phyloP scores from a whole-genome alignment of 371 early-diverging fungal genomes.

The Apophysomyces sp. region DNA sequence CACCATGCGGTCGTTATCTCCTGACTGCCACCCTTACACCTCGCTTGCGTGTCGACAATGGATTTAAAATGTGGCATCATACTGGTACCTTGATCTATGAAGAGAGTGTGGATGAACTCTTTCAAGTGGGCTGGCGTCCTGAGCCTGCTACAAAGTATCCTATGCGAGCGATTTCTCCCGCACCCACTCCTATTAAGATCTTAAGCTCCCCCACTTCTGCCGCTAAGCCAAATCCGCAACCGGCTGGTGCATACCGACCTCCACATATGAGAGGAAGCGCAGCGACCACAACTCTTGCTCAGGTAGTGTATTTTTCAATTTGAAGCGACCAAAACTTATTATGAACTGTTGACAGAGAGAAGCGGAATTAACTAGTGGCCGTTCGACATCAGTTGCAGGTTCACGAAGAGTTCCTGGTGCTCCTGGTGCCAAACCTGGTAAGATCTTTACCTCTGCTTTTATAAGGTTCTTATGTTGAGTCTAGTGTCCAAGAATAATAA shows the following conservation, averaged over 20 bases:
- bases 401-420: constrained; percentile 39
- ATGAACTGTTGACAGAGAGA: constrained; percentile 19
- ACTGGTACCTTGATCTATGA: constrained; percentile 83
- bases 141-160: constrained; percentile 66
- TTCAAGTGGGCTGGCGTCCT: constrained; percentile 81
- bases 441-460: not conserved
- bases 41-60: constrained; percentile 96
- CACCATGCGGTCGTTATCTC: constrained; percentile 89
- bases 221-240: constrained; percentile 36
- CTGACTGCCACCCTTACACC: constrained; percentile 92
- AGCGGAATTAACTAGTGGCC: constrained; percentile 31
- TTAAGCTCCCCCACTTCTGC: constrained; percentile 25
- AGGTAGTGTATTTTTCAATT: constrained; percentile 14
- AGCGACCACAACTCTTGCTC: constrained; percentile 45
- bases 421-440: constrained; percentile 17
- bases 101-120: constrained; percentile 80
- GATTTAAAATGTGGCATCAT: constrained; percentile 94
- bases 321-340: not conserved
- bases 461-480: not conserved
- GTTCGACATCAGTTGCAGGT: constrained; percentile 13
- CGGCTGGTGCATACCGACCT: constrained; percentile 76
- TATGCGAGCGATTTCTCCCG: constrained; percentile 66
- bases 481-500: constrained; percentile 58
- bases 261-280: constrained; percentile 71
- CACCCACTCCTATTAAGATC: constrained; percentile 51